Evolutionary conservation across 2,329 filamentous ascomycete genomes (phyloP).

Genomic region (Lizonia empirigonia): DNA sequence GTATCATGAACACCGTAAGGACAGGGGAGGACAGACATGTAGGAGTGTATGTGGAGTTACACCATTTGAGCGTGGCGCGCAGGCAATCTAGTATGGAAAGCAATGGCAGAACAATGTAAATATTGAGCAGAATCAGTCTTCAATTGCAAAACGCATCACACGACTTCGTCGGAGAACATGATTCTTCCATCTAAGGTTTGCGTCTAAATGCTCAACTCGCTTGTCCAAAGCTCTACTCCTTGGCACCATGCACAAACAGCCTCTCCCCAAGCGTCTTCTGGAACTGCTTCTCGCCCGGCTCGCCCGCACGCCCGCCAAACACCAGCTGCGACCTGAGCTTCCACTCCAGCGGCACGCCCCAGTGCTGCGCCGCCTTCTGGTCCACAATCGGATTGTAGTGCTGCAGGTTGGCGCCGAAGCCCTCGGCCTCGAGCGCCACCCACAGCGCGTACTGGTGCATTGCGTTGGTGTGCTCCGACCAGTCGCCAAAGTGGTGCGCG

Average conservation of each 20-base stretch:
- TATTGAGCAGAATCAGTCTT: background rate
- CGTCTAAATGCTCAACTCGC: conserved; percentile 9
- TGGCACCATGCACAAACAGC: conserved; percentile 54
- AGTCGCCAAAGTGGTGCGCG: conserved; percentile 78
- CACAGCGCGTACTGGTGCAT: conserved; percentile 85
- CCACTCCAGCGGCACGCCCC: conserved; percentile 75
- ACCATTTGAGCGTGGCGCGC: background rate
- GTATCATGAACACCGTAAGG: too few species aligned
- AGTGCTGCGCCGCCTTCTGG: conserved; percentile 69
- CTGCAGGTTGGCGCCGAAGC: conserved; percentile 86
- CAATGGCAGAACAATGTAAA: background rate
- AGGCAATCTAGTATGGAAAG: background rate
- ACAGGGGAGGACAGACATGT: background rate
- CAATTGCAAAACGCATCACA: background rate
- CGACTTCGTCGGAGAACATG: background rate
- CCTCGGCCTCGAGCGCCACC: conserved; percentile 82
- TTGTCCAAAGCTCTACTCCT: conserved; percentile 24
- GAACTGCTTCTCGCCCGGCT: conserved; percentile 67
- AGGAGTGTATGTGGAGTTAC: background rate
- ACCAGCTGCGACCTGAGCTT: conserved; percentile 82
- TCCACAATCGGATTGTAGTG: conserved; percentile 92
- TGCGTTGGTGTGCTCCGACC: conserved; percentile 76
- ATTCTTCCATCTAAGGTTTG: too few species aligned
- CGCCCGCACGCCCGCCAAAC: conserved; percentile 68
- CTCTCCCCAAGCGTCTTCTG: conserved; percentile 66